These are phyloP conservation scores for Aleurites moluccanus DNA, from an alignment of 441 rosid species.

Conservation along the genomic window DNA sequence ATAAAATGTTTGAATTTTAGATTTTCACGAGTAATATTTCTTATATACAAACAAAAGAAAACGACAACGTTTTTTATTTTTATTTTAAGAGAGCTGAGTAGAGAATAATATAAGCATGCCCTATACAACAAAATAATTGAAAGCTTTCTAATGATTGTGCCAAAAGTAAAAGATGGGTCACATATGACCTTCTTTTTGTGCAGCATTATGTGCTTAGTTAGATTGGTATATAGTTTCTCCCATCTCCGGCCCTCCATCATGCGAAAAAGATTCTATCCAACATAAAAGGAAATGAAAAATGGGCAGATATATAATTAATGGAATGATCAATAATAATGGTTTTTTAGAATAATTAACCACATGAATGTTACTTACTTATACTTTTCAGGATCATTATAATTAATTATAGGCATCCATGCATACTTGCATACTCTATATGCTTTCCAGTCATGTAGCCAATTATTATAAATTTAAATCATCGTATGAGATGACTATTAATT, in stretches of 20 bases:
- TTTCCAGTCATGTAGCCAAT: too few species aligned
- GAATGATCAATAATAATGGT: neutral
- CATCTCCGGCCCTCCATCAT: neutral
- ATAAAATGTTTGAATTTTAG: too few species aligned
- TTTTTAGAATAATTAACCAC: neutral
- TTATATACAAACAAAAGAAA: too few species aligned
- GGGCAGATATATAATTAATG: neutral
- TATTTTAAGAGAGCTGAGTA: too few species aligned
- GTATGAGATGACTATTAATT: too few species aligned
- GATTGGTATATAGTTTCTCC: neutral
- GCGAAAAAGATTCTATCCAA: neutral
- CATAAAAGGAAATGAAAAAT: neutral
- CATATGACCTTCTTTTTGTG: neutral
- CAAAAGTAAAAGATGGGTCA: neutral
- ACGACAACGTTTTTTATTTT: too few species aligned
- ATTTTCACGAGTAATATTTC: too few species aligned
- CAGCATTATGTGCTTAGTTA: neutral
- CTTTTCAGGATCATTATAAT: neutral
- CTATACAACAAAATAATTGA: neutral
- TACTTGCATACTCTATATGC: too few species aligned
- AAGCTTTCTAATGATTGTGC: constrained; percentile 5
- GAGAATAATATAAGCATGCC: neutral
- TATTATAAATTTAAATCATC: too few species aligned
- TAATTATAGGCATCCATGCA: too few species aligned
- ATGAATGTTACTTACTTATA: neutral